Evolutionary conservation across 805 yeast species (phyloP), one percentile per base, ranked within the genome.

Genomic region (Candida xiaguanensis): DNA sequence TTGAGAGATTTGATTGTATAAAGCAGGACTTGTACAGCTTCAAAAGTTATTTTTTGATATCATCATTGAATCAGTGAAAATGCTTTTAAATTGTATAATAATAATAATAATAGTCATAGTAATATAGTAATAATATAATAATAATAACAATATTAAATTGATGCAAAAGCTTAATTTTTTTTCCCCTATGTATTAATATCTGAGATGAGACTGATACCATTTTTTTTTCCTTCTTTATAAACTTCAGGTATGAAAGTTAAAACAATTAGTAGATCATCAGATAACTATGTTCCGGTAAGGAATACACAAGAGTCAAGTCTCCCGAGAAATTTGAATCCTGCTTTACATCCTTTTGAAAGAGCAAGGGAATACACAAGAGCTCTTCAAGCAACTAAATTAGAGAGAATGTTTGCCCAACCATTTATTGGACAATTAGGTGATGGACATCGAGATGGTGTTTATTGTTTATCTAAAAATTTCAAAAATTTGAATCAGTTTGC

Each of bases 351-450:
- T 0, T 91, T 93, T 55, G 98, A 93, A 64, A 74, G 98, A 51
- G 97, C 98, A 5, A 75, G 99, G 56, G 99, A 93, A 63, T 93
- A 93, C 55, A 86, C 97, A 14, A 78, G 90, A 49, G 98, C 98
- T 0, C 65, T 93, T 38, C 91, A 87, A 41, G 98, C 99, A 19
- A 90, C 98, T 12, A 93, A 93, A 58, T 61, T 93, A 65, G 98
- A 91, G 57, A 75, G 97, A 49, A 83, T 93, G 85, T 93, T 93
- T 74, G 98, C 99, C 0, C 90, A 90, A 56, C 99, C 99, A 2
- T 93, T 93, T 61, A 73, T 95, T 15, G 96, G 95, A 1, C 98
- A 93, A 57, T 65, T 93, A 26, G 99, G 99, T 3, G 75, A 78
- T 44, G 99, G 99, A 7, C 99, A 95, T 56, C 70, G 91, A 41